phyloP scores from a whole-genome alignment of 2,329 filamentous ascomycete genomes.

The Penicillium paneum region DNA sequence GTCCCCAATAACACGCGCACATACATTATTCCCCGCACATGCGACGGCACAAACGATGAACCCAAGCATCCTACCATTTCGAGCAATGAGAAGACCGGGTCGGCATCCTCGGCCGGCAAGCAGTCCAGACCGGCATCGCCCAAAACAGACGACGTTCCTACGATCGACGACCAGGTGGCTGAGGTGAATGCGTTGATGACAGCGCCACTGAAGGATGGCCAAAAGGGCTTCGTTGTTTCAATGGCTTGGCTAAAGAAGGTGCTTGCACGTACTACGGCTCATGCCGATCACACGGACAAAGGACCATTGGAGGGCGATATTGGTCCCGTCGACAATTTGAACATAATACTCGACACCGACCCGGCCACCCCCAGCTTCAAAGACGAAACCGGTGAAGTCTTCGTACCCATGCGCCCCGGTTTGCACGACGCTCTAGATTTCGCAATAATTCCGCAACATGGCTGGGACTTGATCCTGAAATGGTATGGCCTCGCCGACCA shows the following conservation, averaged over 20 bases:
- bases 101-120: constrained; percentile 28
- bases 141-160: constrained; percentile 34
- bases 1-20: constrained; percentile 11
- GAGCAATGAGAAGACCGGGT: constrained; percentile 36
- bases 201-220: constrained; percentile 63
- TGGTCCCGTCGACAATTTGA: constrained; percentile 82
- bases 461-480: constrained; percentile 74
- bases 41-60: constrained; percentile 32
- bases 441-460: constrained; percentile 71
- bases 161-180: constrained; percentile 68
- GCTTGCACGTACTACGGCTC: constrained; percentile 60
- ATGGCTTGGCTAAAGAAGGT: constrained; percentile 74
- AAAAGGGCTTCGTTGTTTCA: constrained; percentile 74
- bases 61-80: constrained; percentile 39
- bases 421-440: constrained; percentile 65
- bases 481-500: constrained; percentile 77
- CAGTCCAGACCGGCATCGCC: constrained; percentile 22
- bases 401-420: constrained; percentile 71
- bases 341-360: constrained; percentile 64
- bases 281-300: constrained; percentile 57
- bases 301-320: constrained; percentile 61
- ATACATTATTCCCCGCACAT: constrained; percentile 19
- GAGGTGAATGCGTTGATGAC: constrained; percentile 61
- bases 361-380: constrained; percentile 38
- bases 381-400: constrained; percentile 51